Evolutionary conservation across 257 asterid genomes (phyloP).

Genomic region (Solanum sejunctum): DNA sequence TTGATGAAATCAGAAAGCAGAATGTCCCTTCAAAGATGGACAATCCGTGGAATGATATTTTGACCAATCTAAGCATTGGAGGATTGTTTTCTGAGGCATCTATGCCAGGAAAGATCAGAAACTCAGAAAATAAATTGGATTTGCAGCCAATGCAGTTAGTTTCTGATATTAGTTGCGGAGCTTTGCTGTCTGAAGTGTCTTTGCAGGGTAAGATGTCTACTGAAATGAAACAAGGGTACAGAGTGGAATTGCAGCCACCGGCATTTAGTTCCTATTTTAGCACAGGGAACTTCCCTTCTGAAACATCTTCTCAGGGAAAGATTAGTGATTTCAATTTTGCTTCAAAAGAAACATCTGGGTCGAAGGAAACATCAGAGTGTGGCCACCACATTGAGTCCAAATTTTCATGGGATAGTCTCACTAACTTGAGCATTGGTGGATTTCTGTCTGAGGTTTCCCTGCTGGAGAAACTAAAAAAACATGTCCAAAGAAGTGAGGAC

Average conservation of each 20-base stretch:
- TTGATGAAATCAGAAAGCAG: slow-evolving; percentile 20
- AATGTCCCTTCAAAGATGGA: slow-evolving; percentile 11
- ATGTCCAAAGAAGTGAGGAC: slow-evolving; percentile 22
- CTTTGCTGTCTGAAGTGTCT: slow-evolving; percentile 66
- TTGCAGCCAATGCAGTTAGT: slow-evolving; percentile 22
- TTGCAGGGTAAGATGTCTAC: slow-evolving; percentile 46
- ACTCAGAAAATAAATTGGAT: slow-evolving; percentile 22
- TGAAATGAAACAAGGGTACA: slow-evolving; percentile 1
- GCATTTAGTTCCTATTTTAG: slow-evolving; percentile 33
- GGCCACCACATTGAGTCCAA: slow-evolving; percentile 9
- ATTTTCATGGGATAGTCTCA: slow-evolving; percentile 45
- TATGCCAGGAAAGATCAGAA: slow-evolving; percentile 39
- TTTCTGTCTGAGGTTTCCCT: slow-evolving; percentile 59
- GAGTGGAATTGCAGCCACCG: slow-evolving; percentile 21
- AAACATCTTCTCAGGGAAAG: slow-evolving; percentile 25
- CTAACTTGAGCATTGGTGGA: slow-evolving; percentile 76
- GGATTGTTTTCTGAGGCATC: slow-evolving; percentile 76
- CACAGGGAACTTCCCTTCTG: slow-evolving; percentile 44
- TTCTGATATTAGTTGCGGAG: slow-evolving; percentile 61
- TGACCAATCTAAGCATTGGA: slow-evolving; percentile 79
- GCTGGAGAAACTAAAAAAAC: slow-evolving; percentile 25
- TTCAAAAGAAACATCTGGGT: slow-evolving; percentile 13
- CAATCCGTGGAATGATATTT: slow-evolving; percentile 62
- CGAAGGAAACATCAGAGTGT: slow-evolving; percentile 5
- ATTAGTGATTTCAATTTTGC: slow-evolving; percentile 2